phyloP scores from a whole-genome alignment of 2,329 filamentous ascomycete species.

The Fusarium scirpi region DNA sequence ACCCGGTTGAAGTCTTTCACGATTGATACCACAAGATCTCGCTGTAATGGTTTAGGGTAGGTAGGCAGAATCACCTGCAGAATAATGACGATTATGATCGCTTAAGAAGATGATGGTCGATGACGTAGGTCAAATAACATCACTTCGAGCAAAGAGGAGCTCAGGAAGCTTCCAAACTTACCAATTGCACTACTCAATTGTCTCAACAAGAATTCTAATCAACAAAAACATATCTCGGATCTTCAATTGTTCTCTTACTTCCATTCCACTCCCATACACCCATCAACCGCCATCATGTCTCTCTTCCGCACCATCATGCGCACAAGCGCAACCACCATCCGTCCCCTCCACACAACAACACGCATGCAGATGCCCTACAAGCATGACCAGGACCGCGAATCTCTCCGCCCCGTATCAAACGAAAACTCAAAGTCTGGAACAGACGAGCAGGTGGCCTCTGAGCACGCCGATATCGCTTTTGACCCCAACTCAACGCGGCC shows the following conservation, averaged over 20 bases:
- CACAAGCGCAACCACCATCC: slow-evolving; percentile 34
- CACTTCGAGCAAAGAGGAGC: slow-evolving; percentile 3
- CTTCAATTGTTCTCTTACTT: not conserved
- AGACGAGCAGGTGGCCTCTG: slow-evolving; percentile 68
- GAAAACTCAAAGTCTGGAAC: slow-evolving; percentile 78
- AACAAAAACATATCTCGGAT: not conserved
- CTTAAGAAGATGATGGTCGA: slow-evolving; percentile 30
- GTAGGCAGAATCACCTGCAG: not conserved
- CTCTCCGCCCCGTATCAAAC: slow-evolving; percentile 71
- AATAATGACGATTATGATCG: slow-evolving; percentile 30
- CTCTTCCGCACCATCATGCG: slow-evolving; percentile 39
- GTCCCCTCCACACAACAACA: slow-evolving; percentile 52
- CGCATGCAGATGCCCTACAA: slow-evolving; percentile 57
- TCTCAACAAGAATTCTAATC: not conserved
- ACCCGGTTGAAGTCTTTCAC: not conserved
- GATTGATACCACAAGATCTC: not conserved
- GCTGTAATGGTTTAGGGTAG: slow-evolving; percentile 12
- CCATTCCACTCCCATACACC: not conserved
- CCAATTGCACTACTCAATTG: slow-evolving; percentile 18
- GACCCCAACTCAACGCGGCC: slow-evolving; percentile 75
- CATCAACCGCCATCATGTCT: slow-evolving; percentile 30
- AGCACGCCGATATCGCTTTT: slow-evolving; percentile 73
- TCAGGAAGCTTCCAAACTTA: not conserved
- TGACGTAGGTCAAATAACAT: slow-evolving; percentile 30
- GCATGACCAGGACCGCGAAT: slow-evolving; percentile 68